Evolutionary conservation across 768 basidiomycete genomes (phyloP).

Genomic region (Steccherinum ochraceum): DNA sequence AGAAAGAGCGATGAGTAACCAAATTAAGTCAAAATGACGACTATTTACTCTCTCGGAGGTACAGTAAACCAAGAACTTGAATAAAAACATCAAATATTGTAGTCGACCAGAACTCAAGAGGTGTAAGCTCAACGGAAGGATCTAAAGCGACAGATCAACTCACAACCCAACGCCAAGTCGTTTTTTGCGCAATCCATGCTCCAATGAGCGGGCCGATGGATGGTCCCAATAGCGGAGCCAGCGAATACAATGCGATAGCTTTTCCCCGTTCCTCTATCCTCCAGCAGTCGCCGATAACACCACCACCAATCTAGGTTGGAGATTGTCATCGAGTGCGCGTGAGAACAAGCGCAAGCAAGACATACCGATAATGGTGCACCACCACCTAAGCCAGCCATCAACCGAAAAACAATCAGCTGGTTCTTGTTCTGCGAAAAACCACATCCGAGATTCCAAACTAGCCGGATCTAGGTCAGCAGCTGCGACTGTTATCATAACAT

Average conservation of each 20-base stretch:
- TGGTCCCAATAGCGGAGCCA: conserved; percentile 60
- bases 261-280: conserved; percentile 51
- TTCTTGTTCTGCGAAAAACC: conserved; percentile 19
- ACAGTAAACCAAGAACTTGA: conserved; percentile 47
- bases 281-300: conserved; percentile 57
- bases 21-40: conserved; percentile 14
- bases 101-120: conserved; percentile 59
- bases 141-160: conserved; percentile 16
- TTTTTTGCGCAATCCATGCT: conserved; percentile 53
- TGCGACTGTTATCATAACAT: not conserved
- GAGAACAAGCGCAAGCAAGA: not conserved
- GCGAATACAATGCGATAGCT: conserved; percentile 54
- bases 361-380: conserved; percentile 29
- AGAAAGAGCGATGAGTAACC: not conserved
- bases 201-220: conserved; percentile 56
- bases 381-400: conserved; percentile 31
- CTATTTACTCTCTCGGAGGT: conserved; percentile 4
- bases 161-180: conserved; percentile 70
- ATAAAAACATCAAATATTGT: conserved; percentile 46
- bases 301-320: conserved; percentile 47
- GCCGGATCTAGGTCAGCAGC: not conserved
- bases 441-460: conserved; percentile 48
- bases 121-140: not conserved
- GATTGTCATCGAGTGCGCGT: not conserved
- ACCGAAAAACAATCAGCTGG: conserved; percentile 32